Conservation (phyloP, 2,329 filamentous ascomycete genomes). For the Fusarium duplospermum region DNA sequence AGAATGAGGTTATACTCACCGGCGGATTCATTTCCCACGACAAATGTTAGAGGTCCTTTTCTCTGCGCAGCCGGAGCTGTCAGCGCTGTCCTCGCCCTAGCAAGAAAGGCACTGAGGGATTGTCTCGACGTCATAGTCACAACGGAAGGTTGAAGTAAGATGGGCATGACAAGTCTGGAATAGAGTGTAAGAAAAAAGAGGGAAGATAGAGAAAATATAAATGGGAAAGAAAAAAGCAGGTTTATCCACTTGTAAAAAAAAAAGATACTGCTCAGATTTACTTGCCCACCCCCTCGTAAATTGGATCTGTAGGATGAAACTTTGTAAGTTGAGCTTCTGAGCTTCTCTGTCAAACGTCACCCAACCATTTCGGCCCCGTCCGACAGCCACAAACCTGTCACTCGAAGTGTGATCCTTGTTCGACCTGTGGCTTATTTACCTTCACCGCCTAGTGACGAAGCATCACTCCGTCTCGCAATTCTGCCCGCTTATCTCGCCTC, state of each 20-base stretch:
- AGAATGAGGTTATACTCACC: constrained; percentile 54
- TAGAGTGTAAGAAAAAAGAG: background rate
- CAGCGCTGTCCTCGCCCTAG: constrained; percentile 61
- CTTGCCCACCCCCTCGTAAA: background rate
- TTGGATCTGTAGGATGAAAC: constrained; percentile 11
- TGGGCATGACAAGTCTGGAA: background rate
- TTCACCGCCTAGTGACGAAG: constrained; percentile 24
- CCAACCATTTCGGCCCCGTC: background rate
- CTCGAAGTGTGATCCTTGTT: constrained; percentile 18
- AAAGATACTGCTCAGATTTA: constrained; percentile 10
- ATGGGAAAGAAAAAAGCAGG: background rate
- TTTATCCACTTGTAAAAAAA: constrained; percentile 1
- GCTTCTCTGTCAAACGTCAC: constrained; percentile 16
- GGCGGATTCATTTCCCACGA: constrained; percentile 76
- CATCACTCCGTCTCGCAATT: constrained; percentile 14
- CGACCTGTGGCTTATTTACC: background rate
- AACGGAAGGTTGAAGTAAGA: background rate
- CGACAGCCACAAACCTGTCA: constrained; percentile 24
- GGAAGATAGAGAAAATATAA: background rate
- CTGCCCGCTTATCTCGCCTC: constrained; percentile 34
- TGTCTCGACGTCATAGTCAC: constrained; percentile 46
- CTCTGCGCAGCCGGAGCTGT: constrained; percentile 57
- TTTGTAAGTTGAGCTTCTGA: constrained; percentile 27
- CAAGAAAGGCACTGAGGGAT: constrained; percentile 64
- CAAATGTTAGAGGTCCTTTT: constrained; percentile 65